phyloP scores from a whole-genome alignment of 495 filamentous ascomycete genomes.

The Penicillium atrosanguineum region DNA sequence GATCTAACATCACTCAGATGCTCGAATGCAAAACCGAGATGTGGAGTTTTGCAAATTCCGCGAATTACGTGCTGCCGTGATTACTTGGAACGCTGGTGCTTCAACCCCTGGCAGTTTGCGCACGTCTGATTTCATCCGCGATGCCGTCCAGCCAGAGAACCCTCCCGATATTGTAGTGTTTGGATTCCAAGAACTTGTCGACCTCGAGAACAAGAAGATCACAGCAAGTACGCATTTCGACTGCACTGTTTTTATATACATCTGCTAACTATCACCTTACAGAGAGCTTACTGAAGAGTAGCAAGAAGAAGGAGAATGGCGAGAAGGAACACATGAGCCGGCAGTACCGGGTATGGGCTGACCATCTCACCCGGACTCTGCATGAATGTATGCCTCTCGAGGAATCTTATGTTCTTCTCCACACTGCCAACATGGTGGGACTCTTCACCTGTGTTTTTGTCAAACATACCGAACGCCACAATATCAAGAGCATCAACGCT shows the following conservation, averaged over 20 bases:
- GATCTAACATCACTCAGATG: constrained; percentile 51
- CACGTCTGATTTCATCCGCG: constrained; percentile 72
- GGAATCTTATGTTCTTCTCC: constrained; percentile 79
- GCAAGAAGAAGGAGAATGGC: constrained; percentile 84
- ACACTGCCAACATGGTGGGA: constrained; percentile 86
- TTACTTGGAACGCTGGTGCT: constrained; percentile 98
- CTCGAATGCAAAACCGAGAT: constrained; percentile 80
- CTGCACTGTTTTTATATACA: neutral
- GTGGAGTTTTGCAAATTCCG: constrained; percentile 80
- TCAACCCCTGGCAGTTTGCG: constrained; percentile 79
- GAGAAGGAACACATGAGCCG: constrained; percentile 95
- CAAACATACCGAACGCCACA: constrained; percentile 68
- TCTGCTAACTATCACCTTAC: constrained; percentile 23
- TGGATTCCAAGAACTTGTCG: constrained; percentile 96
- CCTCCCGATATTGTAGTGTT: constrained; percentile 90
- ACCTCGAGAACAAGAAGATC: constrained; percentile 93
- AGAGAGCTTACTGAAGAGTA: constrained; percentile 61
- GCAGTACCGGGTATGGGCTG: constrained; percentile 94
- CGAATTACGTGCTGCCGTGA: constrained; percentile 69
- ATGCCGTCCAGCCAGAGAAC: constrained; percentile 66
- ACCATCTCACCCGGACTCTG: constrained; percentile 75
- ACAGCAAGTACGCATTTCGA: constrained; percentile 71
- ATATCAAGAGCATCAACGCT: constrained; percentile 71
- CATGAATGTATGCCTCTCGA: constrained; percentile 79
- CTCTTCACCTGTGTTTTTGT: constrained; percentile 96